These are phyloP conservation scores for Coemansia sp. DNA, from an alignment of 192 early-diverging fungal species.

Conservation along the genomic window DNA sequence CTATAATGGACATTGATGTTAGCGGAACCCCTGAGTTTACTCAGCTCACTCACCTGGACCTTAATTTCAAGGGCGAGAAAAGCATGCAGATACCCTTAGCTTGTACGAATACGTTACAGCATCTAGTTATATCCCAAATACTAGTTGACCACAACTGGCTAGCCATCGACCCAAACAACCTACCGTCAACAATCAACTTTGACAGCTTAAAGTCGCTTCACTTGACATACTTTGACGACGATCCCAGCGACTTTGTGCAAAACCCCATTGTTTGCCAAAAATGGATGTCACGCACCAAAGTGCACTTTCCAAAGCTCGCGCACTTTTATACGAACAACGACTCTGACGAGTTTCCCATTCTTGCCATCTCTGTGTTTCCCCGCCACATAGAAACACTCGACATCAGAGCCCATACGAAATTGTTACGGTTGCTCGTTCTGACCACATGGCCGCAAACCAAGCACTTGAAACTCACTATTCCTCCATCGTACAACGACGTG, in stretches of 20 bases:
- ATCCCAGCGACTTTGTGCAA: not conserved
- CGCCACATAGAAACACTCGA: not conserved
- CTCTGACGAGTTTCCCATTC: not conserved
- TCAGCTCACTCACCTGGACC: not conserved
- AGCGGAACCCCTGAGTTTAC: not conserved
- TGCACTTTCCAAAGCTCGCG: not conserved
- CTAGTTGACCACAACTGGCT: not conserved
- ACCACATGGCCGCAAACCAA: too few species aligned
- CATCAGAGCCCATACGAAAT: not conserved
- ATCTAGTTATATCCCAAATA: not conserved
- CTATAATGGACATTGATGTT: not conserved
- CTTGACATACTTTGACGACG: constrained; percentile 1
- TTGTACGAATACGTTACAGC: not conserved
- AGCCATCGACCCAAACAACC: not conserved
- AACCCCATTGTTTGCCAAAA: not conserved
- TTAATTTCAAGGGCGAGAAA: not conserved
- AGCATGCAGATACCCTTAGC: not conserved
- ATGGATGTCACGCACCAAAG: not conserved
- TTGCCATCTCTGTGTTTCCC: not conserved
- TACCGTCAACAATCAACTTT: not conserved
- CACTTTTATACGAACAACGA: not conserved
- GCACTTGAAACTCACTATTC: too few species aligned
- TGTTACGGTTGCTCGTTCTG: not conserved
- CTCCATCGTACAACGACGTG: too few species aligned
- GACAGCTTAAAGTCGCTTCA: not conserved